These are phyloP conservation scores for Camelina laxa DNA, from an alignment of 345 rosid genomes.

Conservation along the genomic window DNA sequence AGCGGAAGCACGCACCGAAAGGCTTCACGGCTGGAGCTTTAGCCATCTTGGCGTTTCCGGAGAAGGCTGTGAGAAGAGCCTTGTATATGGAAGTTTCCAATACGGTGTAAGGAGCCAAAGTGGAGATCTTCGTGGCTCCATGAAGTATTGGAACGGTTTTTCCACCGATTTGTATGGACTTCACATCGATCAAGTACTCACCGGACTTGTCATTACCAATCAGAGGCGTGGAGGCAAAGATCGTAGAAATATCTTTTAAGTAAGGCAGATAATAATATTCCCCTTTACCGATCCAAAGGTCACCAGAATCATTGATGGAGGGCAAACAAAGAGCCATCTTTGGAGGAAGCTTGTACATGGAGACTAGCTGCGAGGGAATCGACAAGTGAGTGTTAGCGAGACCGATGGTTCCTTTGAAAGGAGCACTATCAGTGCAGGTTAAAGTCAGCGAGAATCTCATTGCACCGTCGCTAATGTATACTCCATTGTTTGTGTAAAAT, in stretches of 20 bases:
- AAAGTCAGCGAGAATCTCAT: conserved; percentile 12
- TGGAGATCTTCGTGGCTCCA: conserved; percentile 39
- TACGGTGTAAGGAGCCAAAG: conserved; percentile 40
- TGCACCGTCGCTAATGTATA: not conserved
- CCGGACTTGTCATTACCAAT: conserved; percentile 10
- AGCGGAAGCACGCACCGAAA: conserved; percentile 38
- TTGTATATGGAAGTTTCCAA: conserved; percentile 42
- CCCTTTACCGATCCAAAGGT: conserved; percentile 25
- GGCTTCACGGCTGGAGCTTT: conserved; percentile 29
- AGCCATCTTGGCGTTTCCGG: conserved; percentile 5
- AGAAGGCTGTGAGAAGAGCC: conserved; percentile 22
- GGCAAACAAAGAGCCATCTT: conserved; percentile 41
- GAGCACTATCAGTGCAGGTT: conserved; percentile 18
- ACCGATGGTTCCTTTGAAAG: conserved; percentile 29
- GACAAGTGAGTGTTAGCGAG: conserved; percentile 31
- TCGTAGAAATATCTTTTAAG: conserved; percentile 5
- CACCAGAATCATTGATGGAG: conserved; percentile 10
- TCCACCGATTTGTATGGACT: conserved; percentile 32
- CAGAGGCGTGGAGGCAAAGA: conserved; percentile 36
- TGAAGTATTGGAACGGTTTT: conserved; percentile 7
- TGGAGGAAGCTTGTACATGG: conserved; percentile 4
- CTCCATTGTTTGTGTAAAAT: not conserved
- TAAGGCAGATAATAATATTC: conserved; percentile 11
- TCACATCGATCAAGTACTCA: conserved; percentile 44
- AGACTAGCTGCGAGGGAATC: conserved; percentile 1